phyloP scores from a whole-genome alignment of 331 rosid species.

The Rosa hybrid region DNA sequence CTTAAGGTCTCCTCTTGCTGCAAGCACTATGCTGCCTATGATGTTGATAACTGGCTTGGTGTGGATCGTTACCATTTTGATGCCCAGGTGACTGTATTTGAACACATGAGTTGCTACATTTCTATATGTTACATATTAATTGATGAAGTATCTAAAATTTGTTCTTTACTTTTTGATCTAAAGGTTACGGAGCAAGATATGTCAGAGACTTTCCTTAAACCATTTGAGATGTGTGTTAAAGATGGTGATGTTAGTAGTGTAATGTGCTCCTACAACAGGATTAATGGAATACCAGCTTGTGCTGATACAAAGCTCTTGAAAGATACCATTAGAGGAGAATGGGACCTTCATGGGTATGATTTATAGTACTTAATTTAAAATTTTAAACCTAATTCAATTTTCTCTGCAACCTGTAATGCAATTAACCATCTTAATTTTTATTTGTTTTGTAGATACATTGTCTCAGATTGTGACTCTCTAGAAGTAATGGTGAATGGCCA shows the following conservation, averaged over 20 bases:
- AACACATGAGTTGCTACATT: background rate
- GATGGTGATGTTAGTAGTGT: conserved; percentile 29
- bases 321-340: conserved; percentile 12
- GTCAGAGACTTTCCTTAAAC: conserved; percentile 23
- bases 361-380: background rate
- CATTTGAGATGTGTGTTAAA: conserved; percentile 30
- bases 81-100: conserved; percentile 14
- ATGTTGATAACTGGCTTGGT: conserved; percentile 17
- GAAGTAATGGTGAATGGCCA: conserved; percentile 23
- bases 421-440: background rate
- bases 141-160: background rate
- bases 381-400: no score
- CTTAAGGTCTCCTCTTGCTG: conserved; percentile 25
- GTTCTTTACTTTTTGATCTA: background rate
- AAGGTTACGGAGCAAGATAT: conserved; percentile 33
- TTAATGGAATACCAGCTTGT: conserved; percentile 26
- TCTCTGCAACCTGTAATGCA: background rate
- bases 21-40: conserved; percentile 21
- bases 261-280: conserved; percentile 25
- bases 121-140: background rate
- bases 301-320: conserved; percentile 29
- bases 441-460: conserved; percentile 14
- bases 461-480: conserved; percentile 26
- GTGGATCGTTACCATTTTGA: conserved; percentile 20
- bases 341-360: conserved; percentile 26